Evolutionary conservation across 306 rosid genomes (phyloP).

Genomic region (Quercus mongolica): DNA sequence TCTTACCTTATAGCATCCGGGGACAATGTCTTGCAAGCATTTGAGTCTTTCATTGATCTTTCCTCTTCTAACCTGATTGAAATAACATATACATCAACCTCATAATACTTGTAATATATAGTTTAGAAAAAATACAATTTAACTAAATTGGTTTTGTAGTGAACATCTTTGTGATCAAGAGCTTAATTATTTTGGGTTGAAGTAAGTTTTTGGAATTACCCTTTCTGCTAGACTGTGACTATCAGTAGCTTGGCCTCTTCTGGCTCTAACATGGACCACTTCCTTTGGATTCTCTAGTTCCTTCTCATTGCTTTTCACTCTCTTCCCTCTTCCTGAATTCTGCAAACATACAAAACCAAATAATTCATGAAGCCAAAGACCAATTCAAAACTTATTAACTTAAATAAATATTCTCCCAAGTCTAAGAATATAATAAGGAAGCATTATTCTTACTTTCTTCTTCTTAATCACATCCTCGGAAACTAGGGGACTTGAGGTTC

Average conservation of each 20-base stretch:
- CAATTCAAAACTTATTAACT: neutral
- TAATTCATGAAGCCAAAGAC: neutral
- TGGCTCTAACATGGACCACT: constrained; percentile 96
- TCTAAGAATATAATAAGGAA: neutral
- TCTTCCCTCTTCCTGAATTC: constrained; percentile 68
- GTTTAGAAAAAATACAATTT: neutral
- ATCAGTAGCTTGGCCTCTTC: constrained; percentile 98
- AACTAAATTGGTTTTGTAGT: neutral
- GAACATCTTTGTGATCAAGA: neutral
- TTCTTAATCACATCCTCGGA: constrained; percentile 50
- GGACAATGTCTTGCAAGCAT: constrained; percentile 90
- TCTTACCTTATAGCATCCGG: constrained; percentile 89
- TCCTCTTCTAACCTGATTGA: constrained; percentile 85
- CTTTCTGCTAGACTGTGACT: constrained; percentile 98
- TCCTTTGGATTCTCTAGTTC: constrained; percentile 67
- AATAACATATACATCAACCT: neutral
- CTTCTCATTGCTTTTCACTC: constrained; percentile 42
- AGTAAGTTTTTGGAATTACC: constrained; percentile 35
- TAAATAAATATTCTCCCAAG: neutral
- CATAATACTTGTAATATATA: neutral
- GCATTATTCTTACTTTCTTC: constrained; percentile 36
- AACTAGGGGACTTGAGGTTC: constrained; percentile 53
- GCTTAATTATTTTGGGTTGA: no score
- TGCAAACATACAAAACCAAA: constrained; percentile 26
- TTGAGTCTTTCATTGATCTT: constrained; percentile 85